Conservation (phyloP, 805 yeast species). For the Phaffomyces antillensis region DNA sequence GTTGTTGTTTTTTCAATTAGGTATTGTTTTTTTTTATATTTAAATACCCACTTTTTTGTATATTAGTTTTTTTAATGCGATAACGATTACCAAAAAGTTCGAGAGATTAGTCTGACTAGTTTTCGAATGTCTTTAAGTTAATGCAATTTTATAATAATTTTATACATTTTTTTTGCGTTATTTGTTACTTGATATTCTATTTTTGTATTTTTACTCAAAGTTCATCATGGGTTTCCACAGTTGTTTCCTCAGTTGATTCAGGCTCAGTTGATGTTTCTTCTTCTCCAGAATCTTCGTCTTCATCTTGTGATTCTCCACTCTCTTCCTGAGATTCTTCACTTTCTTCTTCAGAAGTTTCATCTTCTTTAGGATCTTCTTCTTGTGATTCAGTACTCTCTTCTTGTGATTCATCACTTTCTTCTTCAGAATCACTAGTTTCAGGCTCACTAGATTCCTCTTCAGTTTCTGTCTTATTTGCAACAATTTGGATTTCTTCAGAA, state of each 20-base stretch:
- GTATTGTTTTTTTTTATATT: too few relatives aligned
- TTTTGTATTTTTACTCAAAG: slow-evolving; percentile 4
- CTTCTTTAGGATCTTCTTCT: background rate
- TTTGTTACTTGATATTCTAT: background rate
- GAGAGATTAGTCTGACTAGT: too few relatives aligned
- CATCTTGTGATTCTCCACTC: background rate
- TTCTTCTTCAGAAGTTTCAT: background rate
- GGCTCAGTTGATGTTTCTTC: background rate
- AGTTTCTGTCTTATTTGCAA: too few relatives aligned
- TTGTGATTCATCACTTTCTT: background rate
- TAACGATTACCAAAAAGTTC: too few relatives aligned
- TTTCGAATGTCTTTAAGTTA: too few relatives aligned
- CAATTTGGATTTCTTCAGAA: too few relatives aligned
- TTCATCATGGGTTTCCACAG: slow-evolving; percentile 8
- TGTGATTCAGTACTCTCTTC: background rate
- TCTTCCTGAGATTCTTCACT: background rate
- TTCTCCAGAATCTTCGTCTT: background rate
- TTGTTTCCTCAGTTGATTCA: background rate
- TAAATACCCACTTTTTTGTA: background rate
- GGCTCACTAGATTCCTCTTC: too few relatives aligned
- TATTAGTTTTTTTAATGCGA: background rate
- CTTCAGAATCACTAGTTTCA: background rate
- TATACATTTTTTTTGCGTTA: background rate
- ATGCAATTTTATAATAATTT: too few relatives aligned
- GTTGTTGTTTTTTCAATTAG: too few relatives aligned